Conservation (phyloP, 169 alveolate species). For the Toxoplasma gondii region DNA sequence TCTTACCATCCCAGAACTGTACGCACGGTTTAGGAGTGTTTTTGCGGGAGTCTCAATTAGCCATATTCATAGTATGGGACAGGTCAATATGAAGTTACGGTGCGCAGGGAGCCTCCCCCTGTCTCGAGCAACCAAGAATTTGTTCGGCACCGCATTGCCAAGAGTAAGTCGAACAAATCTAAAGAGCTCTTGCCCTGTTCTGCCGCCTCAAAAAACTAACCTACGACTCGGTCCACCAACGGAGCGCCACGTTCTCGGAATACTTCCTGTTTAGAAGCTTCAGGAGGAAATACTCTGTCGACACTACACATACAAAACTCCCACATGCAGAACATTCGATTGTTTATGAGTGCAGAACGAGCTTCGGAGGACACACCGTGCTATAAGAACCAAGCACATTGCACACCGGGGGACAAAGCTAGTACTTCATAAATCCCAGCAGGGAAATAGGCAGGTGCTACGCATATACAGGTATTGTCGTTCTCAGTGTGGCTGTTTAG, state of each 20-base stretch:
- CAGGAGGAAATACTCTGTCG: neutral
- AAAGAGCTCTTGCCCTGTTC: too few species aligned
- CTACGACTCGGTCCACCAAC: conserved; percentile 18
- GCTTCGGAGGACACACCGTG: neutral
- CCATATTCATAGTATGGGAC: too few species aligned
- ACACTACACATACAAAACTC: neutral
- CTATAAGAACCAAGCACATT: neutral
- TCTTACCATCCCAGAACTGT: too few species aligned
- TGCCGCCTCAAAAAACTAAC: neutral
- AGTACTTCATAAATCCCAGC: neutral
- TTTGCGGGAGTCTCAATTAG: too few species aligned
- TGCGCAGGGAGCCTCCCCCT: too few species aligned
- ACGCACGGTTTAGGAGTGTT: too few species aligned
- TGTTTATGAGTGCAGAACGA: neutral
- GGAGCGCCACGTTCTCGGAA: neutral
- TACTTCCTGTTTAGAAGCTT: neutral
- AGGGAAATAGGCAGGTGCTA: neutral
- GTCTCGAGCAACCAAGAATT: too few species aligned
- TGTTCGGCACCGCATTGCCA: too few species aligned
- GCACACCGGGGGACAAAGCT: neutral
- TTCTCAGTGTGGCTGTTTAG: too few species aligned
- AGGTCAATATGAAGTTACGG: too few species aligned
- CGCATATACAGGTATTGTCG: neutral
- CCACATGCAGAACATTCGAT: neutral
- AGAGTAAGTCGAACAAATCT: too few species aligned